Conservation (phyloP, 2,329 filamentous ascomycete genomes). For the Aurifilum marmelostoma region DNA sequence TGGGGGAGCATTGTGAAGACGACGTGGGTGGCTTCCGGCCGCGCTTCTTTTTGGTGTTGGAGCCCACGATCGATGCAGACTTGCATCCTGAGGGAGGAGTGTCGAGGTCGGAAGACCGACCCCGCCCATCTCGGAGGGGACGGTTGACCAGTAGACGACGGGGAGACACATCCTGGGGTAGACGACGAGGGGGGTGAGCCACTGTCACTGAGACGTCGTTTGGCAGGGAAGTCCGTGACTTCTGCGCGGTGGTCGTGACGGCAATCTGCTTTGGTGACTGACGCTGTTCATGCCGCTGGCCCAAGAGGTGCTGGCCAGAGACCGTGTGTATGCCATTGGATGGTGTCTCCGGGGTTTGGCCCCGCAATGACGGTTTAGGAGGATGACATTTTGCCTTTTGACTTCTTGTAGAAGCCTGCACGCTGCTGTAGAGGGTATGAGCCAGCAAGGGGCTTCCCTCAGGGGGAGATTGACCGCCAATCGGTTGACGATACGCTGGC, state of each 20-base stretch:
- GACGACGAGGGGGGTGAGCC: conserved; percentile 1
- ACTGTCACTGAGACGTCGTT: conserved; percentile 27
- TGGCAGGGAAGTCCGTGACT: conserved; percentile 18
- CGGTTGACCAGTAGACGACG: conserved; percentile 1
- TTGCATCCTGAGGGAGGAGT: conserved; percentile 16
- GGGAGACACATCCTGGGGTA: conserved; percentile 8
- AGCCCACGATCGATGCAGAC: conserved; percentile 18
- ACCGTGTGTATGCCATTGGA: background rate
- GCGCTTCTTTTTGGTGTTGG: conserved; percentile 22
- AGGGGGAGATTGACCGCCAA: background rate
- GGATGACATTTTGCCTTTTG: too few relatives aligned
- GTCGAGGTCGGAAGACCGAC: conserved; percentile 1
- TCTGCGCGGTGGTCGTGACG: background rate
- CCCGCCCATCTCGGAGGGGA: background rate
- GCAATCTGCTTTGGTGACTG: background rate
- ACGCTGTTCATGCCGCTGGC: background rate
- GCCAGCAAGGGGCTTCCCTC: background rate
- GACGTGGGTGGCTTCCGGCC: background rate
- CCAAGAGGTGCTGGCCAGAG: background rate
- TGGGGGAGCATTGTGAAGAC: background rate
- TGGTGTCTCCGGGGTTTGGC: background rate
- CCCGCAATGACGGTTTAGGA: background rate
- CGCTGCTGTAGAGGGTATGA: background rate
- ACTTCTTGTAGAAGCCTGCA: background rate
- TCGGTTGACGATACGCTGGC: background rate